A percentile compares a stretch with the other conserved stretches of the same genome.
These are phyloP conservation scores for Bretziella fagacearum DNA, from an alignment of 2,329 filamentous ascomycete genomes.

Conservation along the genomic window DNA sequence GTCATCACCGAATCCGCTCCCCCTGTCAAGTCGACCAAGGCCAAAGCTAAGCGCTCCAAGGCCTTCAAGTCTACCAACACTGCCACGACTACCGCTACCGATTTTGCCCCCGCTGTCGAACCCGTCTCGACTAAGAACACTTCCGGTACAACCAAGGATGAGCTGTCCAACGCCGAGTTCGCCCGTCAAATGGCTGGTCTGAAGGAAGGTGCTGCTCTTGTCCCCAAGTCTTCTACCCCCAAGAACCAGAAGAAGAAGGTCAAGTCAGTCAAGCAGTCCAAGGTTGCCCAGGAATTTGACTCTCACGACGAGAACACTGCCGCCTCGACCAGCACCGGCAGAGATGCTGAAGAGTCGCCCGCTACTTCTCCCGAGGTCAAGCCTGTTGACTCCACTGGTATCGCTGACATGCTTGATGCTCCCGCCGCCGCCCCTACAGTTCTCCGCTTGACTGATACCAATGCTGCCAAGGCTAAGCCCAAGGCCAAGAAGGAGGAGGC, in stretches of 20 bases:
- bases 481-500: constrained; percentile 44
- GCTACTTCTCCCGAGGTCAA: constrained; percentile 45
- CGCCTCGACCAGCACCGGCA: constrained; percentile 53
- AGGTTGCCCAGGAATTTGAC: constrained; percentile 34
- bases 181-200: constrained; percentile 54
- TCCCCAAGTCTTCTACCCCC: constrained; percentile 38
- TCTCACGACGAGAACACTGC: constrained; percentile 29
- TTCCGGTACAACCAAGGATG: constrained; percentile 26
- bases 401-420: constrained; percentile 85
- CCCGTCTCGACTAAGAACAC: constrained; percentile 8
- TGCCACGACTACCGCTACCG: constrained; percentile 4
- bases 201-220: constrained; percentile 38
- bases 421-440: constrained; percentile 50
- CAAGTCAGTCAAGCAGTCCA: constrained; percentile 50
- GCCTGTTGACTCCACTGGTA: constrained; percentile 45
- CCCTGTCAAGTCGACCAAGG: constrained; percentile 21
- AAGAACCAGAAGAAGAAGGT: constrained; percentile 45
- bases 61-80: constrained; percentile 20
- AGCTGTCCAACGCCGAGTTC: constrained; percentile 55
- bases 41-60: constrained; percentile 31
- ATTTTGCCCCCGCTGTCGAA: constrained; percentile 3
- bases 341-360: constrained; percentile 64
- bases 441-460: constrained; percentile 50
- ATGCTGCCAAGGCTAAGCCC: constrained; percentile 43
- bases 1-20: constrained; percentile 16